A percentile compares a stretch with the other conserved stretches of the same genome.
phyloP scores from a whole-genome alignment of 768 basidiomycete species.

The Macrocybe gigantea region DNA sequence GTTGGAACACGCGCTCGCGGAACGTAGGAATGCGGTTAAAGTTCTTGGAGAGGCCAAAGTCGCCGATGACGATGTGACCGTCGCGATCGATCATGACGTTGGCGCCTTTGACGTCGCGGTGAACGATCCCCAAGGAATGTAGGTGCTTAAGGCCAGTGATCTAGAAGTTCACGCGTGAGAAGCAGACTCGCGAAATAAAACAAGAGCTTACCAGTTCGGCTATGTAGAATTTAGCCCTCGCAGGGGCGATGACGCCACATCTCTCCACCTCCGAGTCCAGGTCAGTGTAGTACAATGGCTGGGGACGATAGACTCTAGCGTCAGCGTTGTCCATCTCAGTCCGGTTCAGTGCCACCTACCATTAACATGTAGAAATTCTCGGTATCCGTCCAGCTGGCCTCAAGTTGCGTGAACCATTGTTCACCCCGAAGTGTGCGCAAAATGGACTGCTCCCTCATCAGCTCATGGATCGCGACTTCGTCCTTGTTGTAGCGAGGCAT shows the following conservation, averaged over 20 bases:
- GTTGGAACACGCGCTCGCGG: slow-evolving; percentile 23
- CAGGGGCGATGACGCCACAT: slow-evolving; percentile 14
- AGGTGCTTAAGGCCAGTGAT: slow-evolving; percentile 24
- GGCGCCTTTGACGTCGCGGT: slow-evolving; percentile 27
- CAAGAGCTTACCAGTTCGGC: slow-evolving; percentile 24
- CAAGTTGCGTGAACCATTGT: slow-evolving; percentile 5
- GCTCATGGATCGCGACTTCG: not conserved
- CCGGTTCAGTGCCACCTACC: not conserved
- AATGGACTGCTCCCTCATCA: slow-evolving; percentile 7
- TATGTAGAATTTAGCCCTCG: slow-evolving; percentile 25
- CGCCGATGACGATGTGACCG: slow-evolving; percentile 25
- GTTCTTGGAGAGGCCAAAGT: slow-evolving; percentile 26
- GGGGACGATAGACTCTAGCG: not conserved
- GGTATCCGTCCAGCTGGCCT: slow-evolving; percentile 9
- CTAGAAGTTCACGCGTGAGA: slow-evolving; percentile 9
- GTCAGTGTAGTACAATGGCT: slow-evolving; percentile 24
- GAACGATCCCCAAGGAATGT: slow-evolving; percentile 25
- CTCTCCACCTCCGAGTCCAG: slow-evolving; percentile 23
- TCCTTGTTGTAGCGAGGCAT: not conserved
- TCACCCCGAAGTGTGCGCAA: not conserved
- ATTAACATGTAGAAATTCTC: slow-evolving; percentile 11
- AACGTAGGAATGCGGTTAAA: slow-evolving; percentile 16
- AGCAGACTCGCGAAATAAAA: not conserved
- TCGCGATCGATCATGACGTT: slow-evolving; percentile 24
- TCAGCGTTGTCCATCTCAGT: not conserved